Evolutionary conservation across 768 basidiomycete species (phyloP).

Genomic region (Mycena belliarum): DNA sequence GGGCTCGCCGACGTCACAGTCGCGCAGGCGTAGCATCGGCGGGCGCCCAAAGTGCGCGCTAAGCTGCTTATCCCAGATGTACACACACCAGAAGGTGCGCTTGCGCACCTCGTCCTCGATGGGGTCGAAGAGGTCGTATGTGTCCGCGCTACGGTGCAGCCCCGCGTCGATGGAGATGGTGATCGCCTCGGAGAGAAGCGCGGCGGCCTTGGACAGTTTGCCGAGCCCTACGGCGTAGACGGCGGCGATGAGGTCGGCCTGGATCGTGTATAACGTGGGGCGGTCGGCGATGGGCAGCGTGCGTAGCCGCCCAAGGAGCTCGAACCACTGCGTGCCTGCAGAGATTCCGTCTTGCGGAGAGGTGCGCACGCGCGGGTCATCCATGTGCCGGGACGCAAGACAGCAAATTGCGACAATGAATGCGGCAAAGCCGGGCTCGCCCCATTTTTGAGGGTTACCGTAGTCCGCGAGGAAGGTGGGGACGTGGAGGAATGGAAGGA

Average conservation of each 20-base stretch:
- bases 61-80: slow-evolving; percentile 80
- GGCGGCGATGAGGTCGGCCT: slow-evolving; percentile 88
- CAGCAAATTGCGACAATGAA: slow-evolving; percentile 94
- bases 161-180: slow-evolving; percentile 55
- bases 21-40: slow-evolving; percentile 48
- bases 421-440: slow-evolving; percentile 90
- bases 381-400: slow-evolving; percentile 87
- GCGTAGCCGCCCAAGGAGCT: slow-evolving; percentile 82
- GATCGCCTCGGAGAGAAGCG: slow-evolving; percentile 73
- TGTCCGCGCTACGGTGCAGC: background rate
- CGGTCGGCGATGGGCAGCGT: slow-evolving; percentile 87
- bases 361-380: slow-evolving; percentile 86
- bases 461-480: slow-evolving; percentile 92
- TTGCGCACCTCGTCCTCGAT: slow-evolving; percentile 77
- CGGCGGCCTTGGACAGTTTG: slow-evolving; percentile 83
- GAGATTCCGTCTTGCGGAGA: slow-evolving; percentile 83
- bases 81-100: slow-evolving; percentile 95
- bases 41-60: background rate
- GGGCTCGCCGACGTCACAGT: slow-evolving; percentile 94
- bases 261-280: slow-evolving; percentile 89
- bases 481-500: slow-evolving; percentile 90
- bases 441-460: slow-evolving; percentile 93
- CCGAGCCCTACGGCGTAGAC: slow-evolving; percentile 92
- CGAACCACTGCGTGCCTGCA: slow-evolving; percentile 90
- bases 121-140: background rate